These are phyloP conservation scores for Filobasidium floriforme DNA, from an alignment of 768 basidiomycete species.

Conservation along the genomic window DNA sequence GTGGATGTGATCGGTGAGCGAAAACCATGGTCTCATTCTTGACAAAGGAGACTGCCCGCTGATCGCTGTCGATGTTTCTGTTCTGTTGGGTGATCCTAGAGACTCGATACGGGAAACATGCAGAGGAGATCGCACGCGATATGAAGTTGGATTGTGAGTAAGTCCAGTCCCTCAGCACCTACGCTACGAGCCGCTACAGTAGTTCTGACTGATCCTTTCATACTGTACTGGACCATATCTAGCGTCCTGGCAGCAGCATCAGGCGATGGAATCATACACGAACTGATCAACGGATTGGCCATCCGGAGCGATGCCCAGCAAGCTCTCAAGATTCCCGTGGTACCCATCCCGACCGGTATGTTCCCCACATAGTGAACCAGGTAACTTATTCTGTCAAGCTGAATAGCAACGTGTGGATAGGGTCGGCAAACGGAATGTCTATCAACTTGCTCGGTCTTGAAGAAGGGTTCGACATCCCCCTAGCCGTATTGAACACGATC, in stretches of 20 bases:
- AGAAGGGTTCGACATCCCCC: constrained; percentile 39
- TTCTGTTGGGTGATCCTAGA: constrained; percentile 23
- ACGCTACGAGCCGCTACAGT: no score
- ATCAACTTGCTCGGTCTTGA: constrained; percentile 40
- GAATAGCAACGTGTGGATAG: constrained; percentile 17
- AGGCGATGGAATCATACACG: constrained; percentile 45
- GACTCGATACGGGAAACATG: constrained; percentile 41
- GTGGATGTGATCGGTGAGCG: constrained; percentile 38
- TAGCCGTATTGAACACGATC: constrained; percentile 42
- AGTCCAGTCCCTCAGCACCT: not conserved
- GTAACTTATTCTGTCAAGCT: not conserved
- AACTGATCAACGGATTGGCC: constrained; percentile 44
- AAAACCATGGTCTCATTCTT: no score
- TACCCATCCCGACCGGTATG: constrained; percentile 43
- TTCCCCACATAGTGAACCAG: not conserved
- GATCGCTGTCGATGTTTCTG: not conserved
- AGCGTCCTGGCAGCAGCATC: constrained; percentile 43
- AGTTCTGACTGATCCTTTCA: no score
- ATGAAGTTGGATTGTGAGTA: constrained; percentile 38
- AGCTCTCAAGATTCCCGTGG: constrained; percentile 40
- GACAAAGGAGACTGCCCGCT: no score
- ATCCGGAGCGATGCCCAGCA: constrained; percentile 36
- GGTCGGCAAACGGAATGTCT: constrained; percentile 41
- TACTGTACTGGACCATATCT: not conserved
- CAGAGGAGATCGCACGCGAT: constrained; percentile 35